Evolutionary conservation across 148 eudicot species (phyloP), one percentile per base, ranked within the genome.

Genomic region (Fagopyrum esculentum): DNA sequence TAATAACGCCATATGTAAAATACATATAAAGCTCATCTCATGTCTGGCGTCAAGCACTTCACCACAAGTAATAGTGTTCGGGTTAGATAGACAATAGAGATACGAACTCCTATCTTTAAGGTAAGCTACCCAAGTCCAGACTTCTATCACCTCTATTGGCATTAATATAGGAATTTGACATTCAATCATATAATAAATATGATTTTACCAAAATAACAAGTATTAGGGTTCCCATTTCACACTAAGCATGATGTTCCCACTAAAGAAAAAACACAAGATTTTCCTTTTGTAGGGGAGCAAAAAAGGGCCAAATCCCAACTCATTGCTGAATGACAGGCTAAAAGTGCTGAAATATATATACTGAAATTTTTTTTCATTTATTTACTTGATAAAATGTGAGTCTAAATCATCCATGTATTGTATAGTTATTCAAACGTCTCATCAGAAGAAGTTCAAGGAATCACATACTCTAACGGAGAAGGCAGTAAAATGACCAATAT

Each of bases 401-500:
- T 29, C 45, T 30, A 63, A 63, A 59, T 7, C 6, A 59, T 59
- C 9, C 69, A 4, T 9, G 15, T 30, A 30, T 6, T 57, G 10
- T 0, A 63, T 63, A 63, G 69, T 44, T 12, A 15, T 29, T 63
- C 44, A 6, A 63, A 4, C 9, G 29, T 12, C 12, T 4, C 40
- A 26, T 0, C 0, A 48, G 1, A 49, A 48, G 45, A 3, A 64
- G 52, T 45, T 17, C n/a, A 71, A 35, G 13, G 61, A 68, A 74
- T 76, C 11, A 76, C 86, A 82, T 86, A 93, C 98, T 88, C 89
- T 81, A 73, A 91, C 82, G 40, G 98, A 85, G 60, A 83, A 77
- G 73, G 92, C 81, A 16, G 96, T 87, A 78, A 95, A 95, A 84
- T 92, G 99, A 82, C 99, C 99, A 66, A 95, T 85, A 84, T 95